Percentiles rank a stretch among this genome's conserved stretches.
Conservation (phyloP, 148 eudicot genomes). For the Salicornia ramosissima region DNA sequence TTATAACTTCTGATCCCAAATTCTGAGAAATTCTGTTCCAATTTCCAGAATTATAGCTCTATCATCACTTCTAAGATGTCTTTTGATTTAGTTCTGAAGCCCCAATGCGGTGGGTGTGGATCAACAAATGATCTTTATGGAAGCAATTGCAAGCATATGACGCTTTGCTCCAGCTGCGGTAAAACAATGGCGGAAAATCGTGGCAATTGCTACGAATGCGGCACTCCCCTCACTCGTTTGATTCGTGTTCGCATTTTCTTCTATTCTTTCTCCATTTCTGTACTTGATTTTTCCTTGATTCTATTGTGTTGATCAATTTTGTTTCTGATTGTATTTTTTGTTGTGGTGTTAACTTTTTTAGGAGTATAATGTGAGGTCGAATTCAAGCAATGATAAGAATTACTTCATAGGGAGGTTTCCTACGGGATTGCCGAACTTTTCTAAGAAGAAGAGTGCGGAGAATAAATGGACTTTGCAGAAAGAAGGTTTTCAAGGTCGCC, state of each 20-base stretch:
- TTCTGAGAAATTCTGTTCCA: too few relatives aligned
- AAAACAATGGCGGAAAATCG: slow-evolving; percentile 68
- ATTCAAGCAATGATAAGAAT: slow-evolving; percentile 62
- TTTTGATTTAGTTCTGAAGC: slow-evolving; percentile 64
- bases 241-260: slow-evolving; percentile 46
- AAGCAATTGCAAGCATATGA: slow-evolving; percentile 86
- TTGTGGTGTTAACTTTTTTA: slow-evolving; percentile 19
- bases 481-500: slow-evolving; percentile 78
- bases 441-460: slow-evolving; percentile 71
- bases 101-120: slow-evolving; percentile 61
- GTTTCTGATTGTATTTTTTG: neutral
- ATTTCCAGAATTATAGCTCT: neutral
- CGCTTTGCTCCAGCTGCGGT: slow-evolving; percentile 74
- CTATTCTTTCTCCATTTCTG: neutral
- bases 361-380: slow-evolving; percentile 85
- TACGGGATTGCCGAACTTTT: slow-evolving; percentile 67
- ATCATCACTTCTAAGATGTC: slow-evolving; percentile 35
- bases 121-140: slow-evolving; percentile 67
- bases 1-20: neutral
- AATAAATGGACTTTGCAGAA: slow-evolving; percentile 81
- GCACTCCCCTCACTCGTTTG: slow-evolving; percentile 58
- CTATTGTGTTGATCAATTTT: neutral
- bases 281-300: neutral
- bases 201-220: slow-evolving; percentile 64
- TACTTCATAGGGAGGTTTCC: slow-evolving; percentile 82